Conservation (phyloP, 2,329 filamentous ascomycete genomes). For the Teratosphaeria gauchensis region DNA sequence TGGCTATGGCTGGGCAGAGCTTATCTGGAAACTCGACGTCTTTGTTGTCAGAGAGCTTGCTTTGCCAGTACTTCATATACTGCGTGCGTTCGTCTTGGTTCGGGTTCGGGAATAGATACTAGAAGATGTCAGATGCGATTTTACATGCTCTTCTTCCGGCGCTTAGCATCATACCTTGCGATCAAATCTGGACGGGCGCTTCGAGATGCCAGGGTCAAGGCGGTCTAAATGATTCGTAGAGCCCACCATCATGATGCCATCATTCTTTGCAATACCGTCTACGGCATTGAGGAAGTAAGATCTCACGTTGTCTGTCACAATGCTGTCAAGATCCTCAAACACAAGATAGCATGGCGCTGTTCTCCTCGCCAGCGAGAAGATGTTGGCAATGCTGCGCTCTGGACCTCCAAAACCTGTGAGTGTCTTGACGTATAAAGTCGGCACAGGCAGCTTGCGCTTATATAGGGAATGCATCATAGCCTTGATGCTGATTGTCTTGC, state of each 20-base stretch:
- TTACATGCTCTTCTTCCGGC: background rate
- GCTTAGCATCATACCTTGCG: slow-evolving; percentile 36
- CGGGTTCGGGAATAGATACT: slow-evolving; percentile 53
- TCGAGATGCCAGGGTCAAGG: slow-evolving; percentile 54
- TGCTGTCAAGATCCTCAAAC: slow-evolving; percentile 62
- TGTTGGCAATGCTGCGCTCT: slow-evolving; percentile 44
- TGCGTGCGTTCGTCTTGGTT: slow-evolving; percentile 43
- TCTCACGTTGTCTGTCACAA: slow-evolving; percentile 51
- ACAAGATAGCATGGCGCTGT: slow-evolving; percentile 60
- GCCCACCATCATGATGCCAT: slow-evolving; percentile 55
- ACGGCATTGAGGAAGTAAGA: slow-evolving; percentile 66
- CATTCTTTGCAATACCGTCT: slow-evolving; percentile 58
- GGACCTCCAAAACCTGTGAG: slow-evolving; percentile 42
- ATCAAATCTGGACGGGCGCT: slow-evolving; percentile 57
- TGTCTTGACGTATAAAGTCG: slow-evolving; percentile 53
- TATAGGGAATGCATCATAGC: slow-evolving; percentile 58
- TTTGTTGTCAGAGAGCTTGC: slow-evolving; percentile 44
- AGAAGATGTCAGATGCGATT: background rate
- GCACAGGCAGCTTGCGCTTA: slow-evolving; percentile 42
- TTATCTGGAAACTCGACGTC: slow-evolving; percentile 51
- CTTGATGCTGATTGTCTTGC: slow-evolving; percentile 63
- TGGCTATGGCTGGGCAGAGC: slow-evolving; percentile 50
- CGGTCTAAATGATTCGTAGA: slow-evolving; percentile 45
- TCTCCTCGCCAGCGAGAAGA: slow-evolving; percentile 51
- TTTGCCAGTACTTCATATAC: slow-evolving; percentile 56